Evolutionary conservation across 345 rosid species (phyloP).

Genomic region (Syzygium oleosum): DNA sequence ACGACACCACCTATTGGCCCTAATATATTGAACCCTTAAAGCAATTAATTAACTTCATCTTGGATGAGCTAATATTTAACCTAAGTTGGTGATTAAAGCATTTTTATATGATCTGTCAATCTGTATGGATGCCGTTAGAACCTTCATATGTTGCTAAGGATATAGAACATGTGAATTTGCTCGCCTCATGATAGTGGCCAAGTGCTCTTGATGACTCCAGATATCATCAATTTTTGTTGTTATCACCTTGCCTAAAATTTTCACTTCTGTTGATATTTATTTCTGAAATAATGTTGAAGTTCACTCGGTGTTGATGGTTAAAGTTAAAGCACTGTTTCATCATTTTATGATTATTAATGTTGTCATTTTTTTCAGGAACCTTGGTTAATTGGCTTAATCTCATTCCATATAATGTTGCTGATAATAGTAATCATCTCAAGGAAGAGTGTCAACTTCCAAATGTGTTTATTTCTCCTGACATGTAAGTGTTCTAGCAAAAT

Average conservation of each 20-base stretch:
- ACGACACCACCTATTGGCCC: not conserved
- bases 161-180: not conserved
- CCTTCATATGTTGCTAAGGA: not conserved
- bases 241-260: not conserved
- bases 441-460: slow-evolving; percentile 72
- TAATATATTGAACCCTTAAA: not conserved
- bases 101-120: not conserved
- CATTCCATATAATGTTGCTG: slow-evolving; percentile 53
- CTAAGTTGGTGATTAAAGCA: not conserved
- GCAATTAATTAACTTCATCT: not conserved
- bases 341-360: not conserved
- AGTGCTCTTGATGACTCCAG: not conserved
- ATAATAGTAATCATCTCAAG: slow-evolving; percentile 43
- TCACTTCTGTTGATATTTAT: not conserved
- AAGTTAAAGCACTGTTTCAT: not conserved
- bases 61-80: not conserved
- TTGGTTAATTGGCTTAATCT: slow-evolving; percentile 62
- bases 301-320: not conserved
- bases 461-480: slow-evolving; percentile 66
- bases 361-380: slow-evolving; percentile 47
- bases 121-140: not conserved
- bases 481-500: slow-evolving; percentile 34
- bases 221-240: not conserved
- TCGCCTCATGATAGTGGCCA: not conserved
- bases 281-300: not conserved